A percentile compares a stretch with the other conserved stretches of the same genome.
These are phyloP conservation scores for Penicillium cataractarum DNA, from an alignment of 495 filamentous ascomycete genomes.

Conservation along the genomic window DNA sequence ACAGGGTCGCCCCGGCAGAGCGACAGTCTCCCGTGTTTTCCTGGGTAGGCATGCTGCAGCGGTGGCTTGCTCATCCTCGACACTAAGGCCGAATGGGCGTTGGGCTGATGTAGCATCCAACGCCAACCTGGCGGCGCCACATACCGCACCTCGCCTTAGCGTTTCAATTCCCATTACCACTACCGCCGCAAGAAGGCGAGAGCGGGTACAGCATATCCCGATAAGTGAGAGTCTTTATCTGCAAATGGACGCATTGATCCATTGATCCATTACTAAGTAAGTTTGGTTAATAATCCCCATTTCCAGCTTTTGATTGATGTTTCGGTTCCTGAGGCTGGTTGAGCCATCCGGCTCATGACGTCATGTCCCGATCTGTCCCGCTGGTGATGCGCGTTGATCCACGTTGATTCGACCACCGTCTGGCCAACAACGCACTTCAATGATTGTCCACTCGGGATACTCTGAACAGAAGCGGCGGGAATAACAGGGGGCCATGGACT, in stretches of 20 bases:
- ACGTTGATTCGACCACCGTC: neutral
- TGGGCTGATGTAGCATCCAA: slow-evolving; percentile 6
- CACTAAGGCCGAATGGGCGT: neutral
- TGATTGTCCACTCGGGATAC: slow-evolving; percentile 14
- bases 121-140: slow-evolving; percentile 11
- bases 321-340: slow-evolving; percentile 22
- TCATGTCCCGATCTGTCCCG: slow-evolving; percentile 19
- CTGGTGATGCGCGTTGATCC: slow-evolving; percentile 11
- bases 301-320: neutral
- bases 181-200: neutral
- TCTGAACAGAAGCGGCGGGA: slow-evolving; percentile 7
- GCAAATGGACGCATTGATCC: neutral
- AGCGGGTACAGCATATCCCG: neutral
- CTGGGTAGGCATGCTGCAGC: slow-evolving; percentile 7
- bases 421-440: slow-evolving; percentile 1
- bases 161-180: neutral
- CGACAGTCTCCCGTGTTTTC: neutral
- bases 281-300: neutral
- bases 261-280: neutral
- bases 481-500: slow-evolving; percentile 1
- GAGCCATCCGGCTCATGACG: slow-evolving; percentile 22
- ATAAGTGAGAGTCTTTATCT: neutral
- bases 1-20: neutral
- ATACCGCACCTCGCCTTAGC: slow-evolving; percentile 1
- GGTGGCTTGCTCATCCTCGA: slow-evolving; percentile 7